Percentiles rank a stretch among this genome's conserved stretches.
These are phyloP conservation scores for Krasilnikovozyma curviuscula DNA, from an alignment of 768 basidiomycete species.

Conservation along the genomic window DNA sequence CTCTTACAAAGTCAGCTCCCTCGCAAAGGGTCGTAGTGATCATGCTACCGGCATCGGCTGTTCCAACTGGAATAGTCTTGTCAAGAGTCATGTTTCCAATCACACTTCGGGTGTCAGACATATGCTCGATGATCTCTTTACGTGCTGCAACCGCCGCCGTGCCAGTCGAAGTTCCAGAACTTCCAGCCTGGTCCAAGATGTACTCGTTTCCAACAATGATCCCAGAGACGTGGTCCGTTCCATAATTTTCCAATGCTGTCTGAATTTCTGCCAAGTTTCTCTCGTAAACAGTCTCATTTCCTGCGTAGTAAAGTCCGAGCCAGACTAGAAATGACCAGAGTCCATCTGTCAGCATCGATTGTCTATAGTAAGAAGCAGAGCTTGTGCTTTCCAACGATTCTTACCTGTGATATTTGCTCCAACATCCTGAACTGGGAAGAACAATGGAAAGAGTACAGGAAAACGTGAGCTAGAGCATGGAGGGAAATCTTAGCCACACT, in stretches of 20 bases:
- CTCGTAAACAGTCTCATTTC: slow-evolving; percentile 42
- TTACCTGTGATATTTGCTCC: too few species aligned
- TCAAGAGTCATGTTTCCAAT: slow-evolving; percentile 34
- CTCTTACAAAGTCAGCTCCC: too few species aligned
- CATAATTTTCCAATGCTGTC: slow-evolving; percentile 53
- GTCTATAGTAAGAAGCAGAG: too few species aligned
- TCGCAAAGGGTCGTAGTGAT: too few species aligned
- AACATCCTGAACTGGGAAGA: slow-evolving; percentile 23
- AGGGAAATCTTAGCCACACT: slow-evolving; percentile 74
- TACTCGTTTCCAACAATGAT: slow-evolving; percentile 84
- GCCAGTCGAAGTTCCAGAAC: too few species aligned
- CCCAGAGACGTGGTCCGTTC: slow-evolving; percentile 52
- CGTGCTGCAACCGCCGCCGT: too few species aligned
- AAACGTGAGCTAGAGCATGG: too few species aligned
- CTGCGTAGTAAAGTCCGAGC: slow-evolving; percentile 33
- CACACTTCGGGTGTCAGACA: slow-evolving; percentile 30
- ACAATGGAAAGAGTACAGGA: too few species aligned
- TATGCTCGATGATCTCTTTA: slow-evolving; percentile 46
- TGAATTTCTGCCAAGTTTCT: slow-evolving; percentile 55
- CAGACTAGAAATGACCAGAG: too few species aligned
- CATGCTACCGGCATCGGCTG: slow-evolving; percentile 69
- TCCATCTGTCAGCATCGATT: too few species aligned
- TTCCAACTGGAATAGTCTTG: slow-evolving; percentile 53
- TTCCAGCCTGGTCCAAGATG: slow-evolving; percentile 57
- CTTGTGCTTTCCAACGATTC: too few species aligned